Evolutionary conservation across 805 yeast genomes (phyloP).

Genomic region (Kazachstania psychrophila): DNA sequence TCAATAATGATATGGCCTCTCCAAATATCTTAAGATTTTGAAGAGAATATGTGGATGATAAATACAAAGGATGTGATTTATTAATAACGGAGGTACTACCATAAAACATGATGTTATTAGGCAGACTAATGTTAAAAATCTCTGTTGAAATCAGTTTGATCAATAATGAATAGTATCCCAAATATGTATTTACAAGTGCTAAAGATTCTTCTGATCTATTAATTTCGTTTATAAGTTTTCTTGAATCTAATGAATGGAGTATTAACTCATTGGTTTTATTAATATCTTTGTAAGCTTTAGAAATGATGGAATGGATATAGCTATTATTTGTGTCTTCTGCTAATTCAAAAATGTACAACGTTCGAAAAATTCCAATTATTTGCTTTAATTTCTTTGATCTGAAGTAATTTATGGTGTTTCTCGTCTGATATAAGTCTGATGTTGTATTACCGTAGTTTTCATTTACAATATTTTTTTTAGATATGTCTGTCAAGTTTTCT

Average conservation of each 20-base stretch:
- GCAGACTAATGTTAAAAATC: constrained; percentile 16
- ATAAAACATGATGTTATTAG: constrained; percentile 17
- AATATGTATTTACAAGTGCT: constrained; percentile 12
- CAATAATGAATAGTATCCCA: constrained; percentile 25
- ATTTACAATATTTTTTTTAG: constrained; percentile 2
- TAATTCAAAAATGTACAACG: background rate
- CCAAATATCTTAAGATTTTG: constrained; percentile 10
- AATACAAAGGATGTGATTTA: constrained; percentile 15
- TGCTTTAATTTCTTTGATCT: constrained; percentile 15
- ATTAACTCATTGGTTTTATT: background rate
- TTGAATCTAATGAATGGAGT: constrained; percentile 3
- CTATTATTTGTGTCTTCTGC: no score
- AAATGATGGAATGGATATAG: no score
- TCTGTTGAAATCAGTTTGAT: constrained; percentile 15
- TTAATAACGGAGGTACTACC: constrained; percentile 25
- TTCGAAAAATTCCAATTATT: constrained; percentile 8
- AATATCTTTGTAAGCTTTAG: background rate
- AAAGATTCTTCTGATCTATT: constrained; percentile 6
- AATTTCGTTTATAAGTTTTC: constrained; percentile 6
- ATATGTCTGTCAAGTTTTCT: background rate
- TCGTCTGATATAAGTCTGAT: constrained; percentile 16
- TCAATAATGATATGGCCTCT: constrained; percentile 16
- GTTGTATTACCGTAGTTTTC: constrained; percentile 23
- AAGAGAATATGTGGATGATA: constrained; percentile 10
- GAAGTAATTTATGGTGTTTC: constrained; percentile 10